phyloP scores from a whole-genome alignment of 2,329 filamentous ascomycete genomes.

The Chrysoporthe austroafricana region DNA sequence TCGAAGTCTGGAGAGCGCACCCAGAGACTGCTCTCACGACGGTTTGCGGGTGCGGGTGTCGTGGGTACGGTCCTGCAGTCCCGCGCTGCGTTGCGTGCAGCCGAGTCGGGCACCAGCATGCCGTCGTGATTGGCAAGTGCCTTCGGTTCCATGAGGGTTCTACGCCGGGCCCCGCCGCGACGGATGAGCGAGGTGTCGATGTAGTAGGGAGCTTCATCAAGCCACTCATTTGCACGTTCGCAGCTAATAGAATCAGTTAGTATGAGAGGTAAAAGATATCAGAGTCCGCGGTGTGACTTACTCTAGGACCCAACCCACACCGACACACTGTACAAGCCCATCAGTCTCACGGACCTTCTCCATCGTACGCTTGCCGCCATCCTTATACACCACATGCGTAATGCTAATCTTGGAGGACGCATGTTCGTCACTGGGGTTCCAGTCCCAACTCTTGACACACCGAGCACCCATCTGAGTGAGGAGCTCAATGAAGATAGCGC shows the following conservation, averaged over 20 bases:
- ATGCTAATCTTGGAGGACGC: constrained; percentile 65
- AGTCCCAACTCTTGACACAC: constrained; percentile 76
- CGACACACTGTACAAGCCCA: constrained; percentile 82
- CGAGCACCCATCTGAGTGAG: constrained; percentile 80
- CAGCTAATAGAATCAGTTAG: constrained; percentile 57
- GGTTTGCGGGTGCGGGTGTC: constrained; percentile 49
- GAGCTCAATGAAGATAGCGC: constrained; percentile 79
- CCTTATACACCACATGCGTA: constrained; percentile 90
- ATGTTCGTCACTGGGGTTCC: constrained; percentile 60
- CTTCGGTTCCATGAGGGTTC: constrained; percentile 82
- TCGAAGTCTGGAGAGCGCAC: constrained; percentile 54
- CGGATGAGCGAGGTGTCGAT: constrained; percentile 70
- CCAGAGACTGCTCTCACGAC: constrained; percentile 60
- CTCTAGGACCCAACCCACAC: constrained; percentile 88
- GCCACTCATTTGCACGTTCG: constrained; percentile 75
- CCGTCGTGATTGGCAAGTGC: constrained; percentile 71
- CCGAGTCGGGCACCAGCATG: constrained; percentile 54
- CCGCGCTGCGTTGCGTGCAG: constrained; percentile 32
- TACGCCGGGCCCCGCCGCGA: constrained; percentile 70
- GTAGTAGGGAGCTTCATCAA: constrained; percentile 71
- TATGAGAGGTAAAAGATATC: constrained; percentile 6
- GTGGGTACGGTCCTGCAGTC: constrained; percentile 47
- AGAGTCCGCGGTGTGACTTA: constrained; percentile 50
- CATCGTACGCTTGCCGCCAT: constrained; percentile 78
- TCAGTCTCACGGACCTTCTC: constrained; percentile 76